Conservation (phyloP, 1,284 basidiomycete genomes). For the Microbotryum lychnidis-dioicae region DNA sequence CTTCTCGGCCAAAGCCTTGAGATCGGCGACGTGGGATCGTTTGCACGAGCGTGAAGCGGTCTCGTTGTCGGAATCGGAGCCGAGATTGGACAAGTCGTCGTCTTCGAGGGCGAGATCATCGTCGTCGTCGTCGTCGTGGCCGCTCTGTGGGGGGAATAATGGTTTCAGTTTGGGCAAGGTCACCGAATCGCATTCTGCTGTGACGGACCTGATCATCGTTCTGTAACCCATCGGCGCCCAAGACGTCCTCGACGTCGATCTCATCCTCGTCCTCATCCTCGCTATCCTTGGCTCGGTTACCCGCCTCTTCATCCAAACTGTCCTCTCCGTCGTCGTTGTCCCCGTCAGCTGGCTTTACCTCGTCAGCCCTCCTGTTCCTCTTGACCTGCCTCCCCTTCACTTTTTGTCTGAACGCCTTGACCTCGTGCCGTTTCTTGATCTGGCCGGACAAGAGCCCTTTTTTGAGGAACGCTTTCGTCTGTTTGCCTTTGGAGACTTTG, state of each 20-base stretch:
- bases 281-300: constrained; percentile 27
- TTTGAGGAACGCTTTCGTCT: constrained; percentile 74
- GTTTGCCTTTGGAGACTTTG: constrained; percentile 56
- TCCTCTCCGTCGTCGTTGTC: constrained; percentile 5
- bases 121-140: constrained; percentile 5
- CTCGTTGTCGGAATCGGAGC: constrained; percentile 11
- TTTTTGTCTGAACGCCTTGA: constrained; percentile 18
- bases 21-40: constrained; percentile 57
- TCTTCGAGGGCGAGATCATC: constrained; percentile 22
- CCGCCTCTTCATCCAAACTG: constrained; percentile 42
- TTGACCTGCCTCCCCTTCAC: constrained; percentile 23
- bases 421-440: constrained; percentile 52
- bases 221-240: constrained; percentile 61
- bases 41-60: not conserved
- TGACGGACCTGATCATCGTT: too few species aligned
- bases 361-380: constrained; percentile 23
- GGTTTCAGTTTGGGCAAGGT: not conserved
- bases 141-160: constrained; percentile 30
- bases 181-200: not conserved
- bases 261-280: constrained; percentile 43
- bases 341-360: not conserved
- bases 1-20: constrained; percentile 85
- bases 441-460: constrained; percentile 78
- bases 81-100: constrained; percentile 30
- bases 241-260: constrained; percentile 62